A percentile compares a stretch with the other conserved stretches of the same genome.
Conservation (phyloP, 495 filamentous ascomycete species). For the Neurospora terricola region DNA sequence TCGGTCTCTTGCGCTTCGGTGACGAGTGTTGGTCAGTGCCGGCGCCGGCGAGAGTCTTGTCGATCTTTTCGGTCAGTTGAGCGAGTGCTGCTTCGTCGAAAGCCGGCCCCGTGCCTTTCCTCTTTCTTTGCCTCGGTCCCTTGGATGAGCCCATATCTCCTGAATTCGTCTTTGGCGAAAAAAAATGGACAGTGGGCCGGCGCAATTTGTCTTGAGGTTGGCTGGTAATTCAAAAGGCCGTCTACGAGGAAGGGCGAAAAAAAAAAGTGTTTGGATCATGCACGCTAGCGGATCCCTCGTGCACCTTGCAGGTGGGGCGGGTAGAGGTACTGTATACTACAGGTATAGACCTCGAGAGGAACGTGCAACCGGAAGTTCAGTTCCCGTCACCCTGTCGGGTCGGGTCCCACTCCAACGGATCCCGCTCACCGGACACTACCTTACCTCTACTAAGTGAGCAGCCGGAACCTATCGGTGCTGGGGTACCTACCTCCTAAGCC, state of each 20-base stretch:
- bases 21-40: constrained; percentile 22
- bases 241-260: not conserved
- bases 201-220: not conserved
- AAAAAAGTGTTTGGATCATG: not conserved
- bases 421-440: not conserved
- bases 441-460: not conserved
- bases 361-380: not conserved
- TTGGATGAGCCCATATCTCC: constrained; percentile 14
- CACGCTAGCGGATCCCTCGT: not conserved
- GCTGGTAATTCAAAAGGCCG: not conserved
- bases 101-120: constrained; percentile 26
- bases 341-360: not conserved
- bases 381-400: not conserved
- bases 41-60: constrained; percentile 35
- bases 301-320: not conserved
- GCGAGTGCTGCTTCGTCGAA: constrained; percentile 54
- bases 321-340: not conserved
- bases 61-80: constrained; percentile 55
- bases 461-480: not conserved
- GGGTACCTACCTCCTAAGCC: not conserved
- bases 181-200: not conserved
- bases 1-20: constrained; percentile 34
- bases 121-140: constrained; percentile 13
- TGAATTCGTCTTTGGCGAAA: not conserved
- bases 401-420: not conserved